Percentiles rank a stretch among this genome's conserved stretches.
Evolutionary conservation across 2,329 filamentous ascomycete species (phyloP).

Genomic region (Colletotrichum karsti): DNA sequence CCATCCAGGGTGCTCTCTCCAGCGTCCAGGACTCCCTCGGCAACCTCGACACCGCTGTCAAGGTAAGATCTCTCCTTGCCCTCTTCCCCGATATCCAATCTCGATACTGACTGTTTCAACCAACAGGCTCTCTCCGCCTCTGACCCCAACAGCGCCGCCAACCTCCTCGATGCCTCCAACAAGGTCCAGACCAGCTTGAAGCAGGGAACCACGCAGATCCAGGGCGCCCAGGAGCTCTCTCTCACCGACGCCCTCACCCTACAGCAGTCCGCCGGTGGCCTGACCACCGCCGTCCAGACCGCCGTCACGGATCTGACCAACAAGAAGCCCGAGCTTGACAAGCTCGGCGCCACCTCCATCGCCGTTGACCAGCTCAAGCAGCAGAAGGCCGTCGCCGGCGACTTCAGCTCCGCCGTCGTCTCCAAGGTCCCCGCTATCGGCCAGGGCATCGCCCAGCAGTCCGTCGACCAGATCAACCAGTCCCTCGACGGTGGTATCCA

Average conservation of each 20-base stretch:
- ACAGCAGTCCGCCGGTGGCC: slow-evolving; percentile 30
- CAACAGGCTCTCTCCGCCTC: slow-evolving; percentile 43
- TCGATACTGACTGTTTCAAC: neutral
- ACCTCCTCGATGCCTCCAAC: slow-evolving; percentile 37
- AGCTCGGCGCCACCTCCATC: slow-evolving; percentile 35
- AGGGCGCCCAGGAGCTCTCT: slow-evolving; percentile 34
- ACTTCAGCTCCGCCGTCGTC: slow-evolving; percentile 35
- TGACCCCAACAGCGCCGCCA: slow-evolving; percentile 57
- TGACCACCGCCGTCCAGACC: slow-evolving; percentile 33
- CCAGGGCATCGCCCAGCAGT: slow-evolving; percentile 37
- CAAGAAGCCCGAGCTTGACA: slow-evolving; percentile 37
- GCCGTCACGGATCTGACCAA: slow-evolving; percentile 30
- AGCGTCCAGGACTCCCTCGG: slow-evolving; percentile 67
- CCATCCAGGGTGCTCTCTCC: slow-evolving; percentile 67
- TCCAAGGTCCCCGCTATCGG: slow-evolving; percentile 37
- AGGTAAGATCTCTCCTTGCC: neutral
- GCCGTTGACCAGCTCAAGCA: slow-evolving; percentile 34
- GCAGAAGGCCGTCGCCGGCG: slow-evolving; percentile 32
- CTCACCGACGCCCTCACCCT: slow-evolving; percentile 34
- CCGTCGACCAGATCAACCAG: slow-evolving; percentile 34
- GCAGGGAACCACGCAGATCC: slow-evolving; percentile 35
- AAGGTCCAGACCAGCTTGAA: slow-evolving; percentile 30
- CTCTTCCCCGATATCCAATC: accelerated
- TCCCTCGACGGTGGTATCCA: slow-evolving; percentile 33
- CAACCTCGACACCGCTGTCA: slow-evolving; percentile 47